phyloP scores from a whole-genome alignment of 2,329 filamentous ascomycete genomes.

The Penicillium sp. region DNA sequence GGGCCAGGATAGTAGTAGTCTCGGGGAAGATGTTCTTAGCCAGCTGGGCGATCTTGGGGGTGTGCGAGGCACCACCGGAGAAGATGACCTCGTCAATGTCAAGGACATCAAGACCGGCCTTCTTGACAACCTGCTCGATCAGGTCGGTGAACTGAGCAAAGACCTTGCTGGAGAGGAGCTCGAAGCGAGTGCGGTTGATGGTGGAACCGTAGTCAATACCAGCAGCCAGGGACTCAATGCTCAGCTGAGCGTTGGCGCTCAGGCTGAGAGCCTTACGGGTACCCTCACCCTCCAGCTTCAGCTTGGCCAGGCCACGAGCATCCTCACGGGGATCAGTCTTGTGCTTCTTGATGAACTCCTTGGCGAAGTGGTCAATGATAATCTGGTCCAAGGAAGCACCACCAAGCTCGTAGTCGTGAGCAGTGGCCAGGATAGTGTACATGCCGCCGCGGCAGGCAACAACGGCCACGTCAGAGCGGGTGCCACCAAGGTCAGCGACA shows the following conservation, averaged over 20 bases:
- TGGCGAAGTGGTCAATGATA: conserved; percentile 93
- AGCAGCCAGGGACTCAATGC: conserved; percentile 84
- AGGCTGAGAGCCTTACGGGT: conserved; percentile 91
- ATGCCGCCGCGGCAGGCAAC: conserved; percentile 90
- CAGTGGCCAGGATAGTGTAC: conserved; percentile 90
- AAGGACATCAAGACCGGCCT: conserved; percentile 85
- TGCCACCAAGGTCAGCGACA: conserved; percentile 90
- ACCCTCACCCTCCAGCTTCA: conserved; percentile 85
- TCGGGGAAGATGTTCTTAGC: conserved; percentile 77
- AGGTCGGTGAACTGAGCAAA: conserved; percentile 86
- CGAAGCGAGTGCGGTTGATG: conserved; percentile 90
- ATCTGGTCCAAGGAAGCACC: conserved; percentile 85
- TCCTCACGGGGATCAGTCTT: conserved; percentile 82
- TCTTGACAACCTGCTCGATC: conserved; percentile 81
- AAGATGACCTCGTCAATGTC: conserved; percentile 95
- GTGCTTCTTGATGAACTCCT: conserved; percentile 99
- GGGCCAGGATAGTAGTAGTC: conserved; percentile 74
- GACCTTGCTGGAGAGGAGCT: conserved; percentile 81
- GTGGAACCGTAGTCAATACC: conserved; percentile 89
- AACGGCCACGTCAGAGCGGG: conserved; percentile 86
- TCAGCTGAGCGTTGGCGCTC: conserved; percentile 84
- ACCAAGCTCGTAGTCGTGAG: conserved; percentile 92
- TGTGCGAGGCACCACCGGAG: conserved; percentile 88
- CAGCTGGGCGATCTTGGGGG: conserved; percentile 84
- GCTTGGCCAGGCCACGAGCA: conserved; percentile 79